These are phyloP conservation scores for sunflower (Helianthus annuus) DNA, from an alignment of 129 eudicot genomes.

Conservation along the genomic window HanXRQr2.0-SUNRISE NC_035434.2:170748713-170749212, in stretches of 20 bases:
- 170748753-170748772: too few relatives aligned
- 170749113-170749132: slow-evolving; percentile 50
- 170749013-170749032: too few relatives aligned
- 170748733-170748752: too few relatives aligned
- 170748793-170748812: too few relatives aligned
- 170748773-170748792: too few relatives aligned
- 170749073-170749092: slow-evolving; percentile 57
- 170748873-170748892: too few relatives aligned
- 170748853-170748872: too few relatives aligned
- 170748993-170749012: too few relatives aligned
- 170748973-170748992: slow-evolving; percentile 5
- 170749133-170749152: slow-evolving; percentile 62
- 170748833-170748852: too few relatives aligned
- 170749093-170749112: slow-evolving; percentile 70
- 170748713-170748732: too few relatives aligned
- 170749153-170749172: slow-evolving; percentile 59
- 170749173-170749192: slow-evolving; percentile 71
- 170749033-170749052: slow-evolving; percentile 1
- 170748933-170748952: slow-evolving; percentile 1
- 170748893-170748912: neutral
- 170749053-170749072: neutral
- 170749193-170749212: slow-evolving; percentile 73
- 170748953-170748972: slow-evolving; percentile 11
- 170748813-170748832: too few relatives aligned
- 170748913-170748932: slow-evolving; percentile 12